Percentiles rank a stretch among this genome's conserved stretches.
Conservation (phyloP, 495 filamentous ascomycete genomes). For the Xylaria grammica region DNA sequence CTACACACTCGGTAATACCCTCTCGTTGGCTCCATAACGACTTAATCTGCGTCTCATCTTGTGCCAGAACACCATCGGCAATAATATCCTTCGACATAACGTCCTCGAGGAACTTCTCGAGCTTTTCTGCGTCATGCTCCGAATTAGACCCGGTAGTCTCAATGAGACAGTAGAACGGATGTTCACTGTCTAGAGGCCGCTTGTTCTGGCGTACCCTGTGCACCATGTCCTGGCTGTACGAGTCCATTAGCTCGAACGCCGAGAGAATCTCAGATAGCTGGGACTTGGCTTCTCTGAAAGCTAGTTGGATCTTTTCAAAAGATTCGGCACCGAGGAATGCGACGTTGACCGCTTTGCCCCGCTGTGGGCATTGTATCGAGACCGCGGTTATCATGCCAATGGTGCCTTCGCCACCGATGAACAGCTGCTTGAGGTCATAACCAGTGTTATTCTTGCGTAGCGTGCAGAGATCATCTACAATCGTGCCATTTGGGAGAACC, state of each 20-base stretch:
- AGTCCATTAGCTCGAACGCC: constrained; percentile 97
- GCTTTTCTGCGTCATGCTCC: constrained; percentile 89
- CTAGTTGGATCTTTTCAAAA: constrained; percentile 81
- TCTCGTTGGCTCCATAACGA: constrained; percentile 92
- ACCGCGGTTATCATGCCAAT: constrained; percentile 92
- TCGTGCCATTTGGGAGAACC: constrained; percentile 88
- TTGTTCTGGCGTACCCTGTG: constrained; percentile 74
- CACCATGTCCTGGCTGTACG: constrained; percentile 75
- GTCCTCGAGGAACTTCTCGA: constrained; percentile 84
- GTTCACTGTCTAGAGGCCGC: constrained; percentile 75
- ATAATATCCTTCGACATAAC: constrained; percentile 87
- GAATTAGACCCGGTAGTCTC: constrained; percentile 94
- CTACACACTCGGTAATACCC: constrained; percentile 83
- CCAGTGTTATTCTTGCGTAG: constrained; percentile 97
- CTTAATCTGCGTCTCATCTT: constrained; percentile 87
- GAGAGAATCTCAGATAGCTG: constrained; percentile 94
- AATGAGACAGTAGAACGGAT: constrained; percentile 95
- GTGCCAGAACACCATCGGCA: constrained; percentile 83
- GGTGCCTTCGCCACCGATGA: constrained; percentile 93
- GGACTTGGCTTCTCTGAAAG: constrained; percentile 84
- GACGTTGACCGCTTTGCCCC: constrained; percentile 83
- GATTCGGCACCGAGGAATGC: constrained; percentile 86
- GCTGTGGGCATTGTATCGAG: constrained; percentile 86
- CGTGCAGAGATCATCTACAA: constrained; percentile 84
- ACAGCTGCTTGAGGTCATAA: constrained; percentile 96